Base-by-base conservation (phyloP, 1,284 basidiomycete genomes). In the Athelia psychrophila region DNA sequence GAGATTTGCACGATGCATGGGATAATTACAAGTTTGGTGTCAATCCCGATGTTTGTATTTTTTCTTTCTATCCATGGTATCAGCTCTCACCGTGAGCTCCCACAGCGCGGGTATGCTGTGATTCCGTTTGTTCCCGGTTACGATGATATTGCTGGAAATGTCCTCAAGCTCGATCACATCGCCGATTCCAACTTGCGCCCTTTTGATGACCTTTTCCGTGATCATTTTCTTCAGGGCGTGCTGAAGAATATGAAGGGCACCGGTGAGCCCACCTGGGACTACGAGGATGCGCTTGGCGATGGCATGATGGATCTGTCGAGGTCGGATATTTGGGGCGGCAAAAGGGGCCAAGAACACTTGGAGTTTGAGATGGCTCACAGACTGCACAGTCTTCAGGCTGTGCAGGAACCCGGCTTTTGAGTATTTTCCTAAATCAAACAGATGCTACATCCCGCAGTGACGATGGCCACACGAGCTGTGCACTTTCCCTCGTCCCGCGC, bases 201-300 rank as follows among this genome's bases (percentile, higher is more conserved):
- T 9, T 57, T 62, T 9, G 61, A 63, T 35, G 55, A 60, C 33
- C 55, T 64, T 4, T 55, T 65, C 36, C 55, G 44, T 16, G 57
- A 65, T 47, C 62, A 62, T 45, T 60, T 65, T 42, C 51, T 55
- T 44, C 60, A 64, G 42, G 57, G 64, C 19, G 47, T 60, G 19
- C 52, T 58, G 9, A 60, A 57, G 46, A 54, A 63, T 46, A 55
- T 62, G 52, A 59, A 56, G 44, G 59, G 60, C n/a, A 23, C 50
- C 20, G 56, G 56, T 12, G 59, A 63, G 51, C 47, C 35, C n/a
- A 49, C 36, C 27, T 58, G 60, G 60, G 51, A 56, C 36, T 56
- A 52, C 23, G 51, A 56, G 48, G 49, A 42, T 42, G 38, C 38
- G n/a, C 38, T 42, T 42, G 38, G 38, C 23, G 36, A 33, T 18